Percentiles rank a stretch among this genome's conserved stretches.
These are phyloP conservation scores for Gentiana straminea DNA, from an alignment of 257 asterid genomes.

Conservation along the genomic window DNA sequence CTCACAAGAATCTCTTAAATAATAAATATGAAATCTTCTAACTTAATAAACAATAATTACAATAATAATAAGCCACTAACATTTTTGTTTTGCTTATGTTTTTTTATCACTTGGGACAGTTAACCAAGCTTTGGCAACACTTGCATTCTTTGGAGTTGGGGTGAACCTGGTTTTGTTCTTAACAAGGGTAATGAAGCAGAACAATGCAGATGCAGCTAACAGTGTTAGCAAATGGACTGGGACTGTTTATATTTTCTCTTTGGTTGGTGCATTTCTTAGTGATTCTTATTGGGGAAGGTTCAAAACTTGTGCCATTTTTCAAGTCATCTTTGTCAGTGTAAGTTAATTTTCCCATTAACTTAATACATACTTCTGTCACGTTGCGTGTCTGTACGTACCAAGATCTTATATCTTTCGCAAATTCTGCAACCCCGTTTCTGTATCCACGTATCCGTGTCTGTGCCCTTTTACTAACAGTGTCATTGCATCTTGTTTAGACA, in stretches of 20 bases:
- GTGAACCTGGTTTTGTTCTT: slow-evolving; percentile 72
- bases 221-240: slow-evolving; percentile 93
- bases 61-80: neutral
- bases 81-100: neutral
- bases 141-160: slow-evolving; percentile 90
- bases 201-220: slow-evolving; percentile 89
- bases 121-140: slow-evolving; percentile 91
- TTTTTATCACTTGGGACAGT: slow-evolving; percentile 23
- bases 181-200: slow-evolving; percentile 78
- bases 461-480: no score
- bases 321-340: slow-evolving; percentile 66
- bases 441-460: no score
- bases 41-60: neutral
- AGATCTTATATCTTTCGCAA: no score
- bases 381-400: no score
- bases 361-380: no score
- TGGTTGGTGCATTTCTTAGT: slow-evolving; percentile 82
- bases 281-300: slow-evolving; percentile 96
- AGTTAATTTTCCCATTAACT: slow-evolving; percentile 11
- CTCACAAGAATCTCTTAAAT: neutral
- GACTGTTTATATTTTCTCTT: slow-evolving; percentile 82
- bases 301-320: slow-evolving; percentile 77
- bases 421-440: no score
- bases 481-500: neutral
- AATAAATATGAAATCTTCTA: neutral